Percentiles rank a stretch among this genome's conserved stretches.
Evolutionary conservation across 495 filamentous ascomycete genomes (phyloP).

Genomic region (Aspergillus sclerotiicarbonarius): DNA sequence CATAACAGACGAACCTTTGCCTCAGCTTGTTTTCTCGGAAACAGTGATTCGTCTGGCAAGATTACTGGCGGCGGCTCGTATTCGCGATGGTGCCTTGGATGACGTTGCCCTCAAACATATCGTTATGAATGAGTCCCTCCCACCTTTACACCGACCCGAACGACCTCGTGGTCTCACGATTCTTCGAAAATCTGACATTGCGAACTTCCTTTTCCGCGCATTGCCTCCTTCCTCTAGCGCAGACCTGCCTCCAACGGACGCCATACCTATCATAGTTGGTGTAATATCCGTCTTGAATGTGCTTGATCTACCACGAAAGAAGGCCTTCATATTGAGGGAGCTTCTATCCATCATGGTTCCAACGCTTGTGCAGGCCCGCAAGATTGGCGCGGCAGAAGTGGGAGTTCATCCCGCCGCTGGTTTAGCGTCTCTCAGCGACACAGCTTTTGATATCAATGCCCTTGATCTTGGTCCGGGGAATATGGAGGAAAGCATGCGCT

Average conservation of each 20-base stretch:
- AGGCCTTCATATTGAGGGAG: constrained; percentile 81
- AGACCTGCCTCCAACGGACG: constrained; percentile 67
- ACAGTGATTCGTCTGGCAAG: constrained; percentile 76
- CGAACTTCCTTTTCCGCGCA: constrained; percentile 66
- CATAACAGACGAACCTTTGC: constrained; percentile 77
- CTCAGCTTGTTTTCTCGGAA: constrained; percentile 78
- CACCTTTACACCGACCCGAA: constrained; percentile 37
- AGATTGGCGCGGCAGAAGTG: constrained; percentile 87
- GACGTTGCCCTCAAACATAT: constrained; percentile 66
- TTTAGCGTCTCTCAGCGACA: constrained; percentile 59
- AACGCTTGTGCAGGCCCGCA: constrained; percentile 86
- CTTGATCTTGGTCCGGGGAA: constrained; percentile 74
- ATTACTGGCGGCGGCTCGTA: constrained; percentile 66
- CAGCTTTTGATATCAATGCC: constrained; percentile 56
- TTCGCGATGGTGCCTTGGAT: constrained; percentile 65
- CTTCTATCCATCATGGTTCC: constrained; percentile 78
- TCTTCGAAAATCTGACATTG: constrained; percentile 62
- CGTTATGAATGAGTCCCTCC: constrained; percentile 54
- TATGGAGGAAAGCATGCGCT: constrained; percentile 68
- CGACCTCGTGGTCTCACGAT: constrained; percentile 41
- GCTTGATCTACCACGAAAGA: constrained; percentile 78
- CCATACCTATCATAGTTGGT: constrained; percentile 74
- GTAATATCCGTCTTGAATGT: constrained; percentile 77
- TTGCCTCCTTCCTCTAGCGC: constrained; percentile 58
- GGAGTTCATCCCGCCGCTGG: constrained; percentile 93